phyloP scores from a whole-genome alignment of 108 stramenopile genomes.

The Cyclotella kingstonii region DNA sequence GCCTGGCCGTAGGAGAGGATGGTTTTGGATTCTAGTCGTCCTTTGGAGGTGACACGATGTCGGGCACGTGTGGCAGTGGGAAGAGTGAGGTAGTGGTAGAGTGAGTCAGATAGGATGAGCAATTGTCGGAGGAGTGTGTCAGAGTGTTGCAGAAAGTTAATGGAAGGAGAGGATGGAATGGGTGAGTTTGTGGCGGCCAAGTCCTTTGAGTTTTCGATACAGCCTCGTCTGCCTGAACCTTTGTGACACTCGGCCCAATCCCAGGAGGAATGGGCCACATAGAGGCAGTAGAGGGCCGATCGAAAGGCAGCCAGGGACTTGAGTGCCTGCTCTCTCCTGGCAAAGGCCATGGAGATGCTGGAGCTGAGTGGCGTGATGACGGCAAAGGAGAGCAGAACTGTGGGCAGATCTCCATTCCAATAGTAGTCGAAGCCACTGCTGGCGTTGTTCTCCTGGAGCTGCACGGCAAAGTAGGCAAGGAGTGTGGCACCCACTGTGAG shows the following conservation, averaged over 20 bases:
- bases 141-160: conserved; percentile 52
- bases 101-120: conserved; percentile 52
- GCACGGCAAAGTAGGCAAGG: conserved; percentile 17
- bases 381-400: conserved; percentile 48
- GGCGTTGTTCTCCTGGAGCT: conserved; percentile 10
- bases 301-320: conserved; percentile 39
- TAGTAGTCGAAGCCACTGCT: not conserved
- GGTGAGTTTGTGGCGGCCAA: not conserved
- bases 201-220: conserved; percentile 30
- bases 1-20: conserved; percentile 22
- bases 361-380: conserved; percentile 46
- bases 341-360: conserved; percentile 54
- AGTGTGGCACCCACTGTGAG: conserved; percentile 56
- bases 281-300: conserved; percentile 42
- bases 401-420: conserved; percentile 42
- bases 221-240: conserved; percentile 36
- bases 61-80: conserved; percentile 49
- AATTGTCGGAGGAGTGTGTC: conserved; percentile 51
- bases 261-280: conserved; percentile 52
- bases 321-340: conserved; percentile 50
- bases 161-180: too few species aligned
- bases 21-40: conserved; percentile 45
- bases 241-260: conserved; percentile 48
- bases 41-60: conserved; percentile 45
- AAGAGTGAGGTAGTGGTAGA: conserved; percentile 52